Conservation (phyloP, 2,329 filamentous ascomycete genomes). For the Whalleya microplaca region DNA sequence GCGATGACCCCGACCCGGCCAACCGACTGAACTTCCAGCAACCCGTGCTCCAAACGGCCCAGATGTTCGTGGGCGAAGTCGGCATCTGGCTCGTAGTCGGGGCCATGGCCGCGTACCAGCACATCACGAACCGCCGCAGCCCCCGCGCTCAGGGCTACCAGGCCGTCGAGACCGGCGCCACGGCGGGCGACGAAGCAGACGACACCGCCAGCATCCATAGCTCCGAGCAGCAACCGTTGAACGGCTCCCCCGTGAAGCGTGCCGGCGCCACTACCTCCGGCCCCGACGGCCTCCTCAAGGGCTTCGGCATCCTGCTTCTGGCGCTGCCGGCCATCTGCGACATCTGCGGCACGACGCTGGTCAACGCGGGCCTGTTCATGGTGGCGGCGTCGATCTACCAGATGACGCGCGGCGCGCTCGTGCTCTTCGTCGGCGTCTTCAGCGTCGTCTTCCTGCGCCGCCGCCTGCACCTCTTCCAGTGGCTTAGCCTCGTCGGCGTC, state of each 20-base stretch:
- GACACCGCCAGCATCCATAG: slow-evolving; percentile 49
- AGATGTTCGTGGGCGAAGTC: slow-evolving; percentile 98
- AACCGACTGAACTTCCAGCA: slow-evolving; percentile 83
- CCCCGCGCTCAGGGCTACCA: slow-evolving; percentile 64
- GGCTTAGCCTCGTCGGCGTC: slow-evolving; percentile 85
- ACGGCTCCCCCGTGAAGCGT: slow-evolving; percentile 32
- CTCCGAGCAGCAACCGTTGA: slow-evolving; percentile 48
- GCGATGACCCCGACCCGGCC: slow-evolving; percentile 68
- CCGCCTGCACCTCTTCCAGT: slow-evolving; percentile 84
- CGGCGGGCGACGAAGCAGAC: slow-evolving; percentile 50
- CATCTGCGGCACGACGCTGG: slow-evolving; percentile 91
- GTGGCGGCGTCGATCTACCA: slow-evolving; percentile 97
- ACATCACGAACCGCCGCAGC: slow-evolving; percentile 50
- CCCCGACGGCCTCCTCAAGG: slow-evolving; percentile 66
- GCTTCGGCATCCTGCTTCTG: slow-evolving; percentile 73
- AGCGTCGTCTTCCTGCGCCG: slow-evolving; percentile 88
- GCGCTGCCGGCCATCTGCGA: slow-evolving; percentile 90
- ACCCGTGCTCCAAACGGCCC: slow-evolving; percentile 91
- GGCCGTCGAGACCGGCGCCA: slow-evolving; percentile 58
- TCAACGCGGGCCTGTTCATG: slow-evolving; percentile 94
- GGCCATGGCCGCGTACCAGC: slow-evolving; percentile 66
- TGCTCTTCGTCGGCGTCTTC: slow-evolving; percentile 94
- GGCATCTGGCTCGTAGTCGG: slow-evolving; percentile 93
- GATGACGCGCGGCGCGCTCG: slow-evolving; percentile 94
- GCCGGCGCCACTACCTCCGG: slow-evolving; percentile 33